A percentile compares a stretch with the other conserved stretches of the same genome.
Conservation (phyloP, 2,329 filamentous ascomycete genomes). For the Monilinia aucupariae region DNA sequence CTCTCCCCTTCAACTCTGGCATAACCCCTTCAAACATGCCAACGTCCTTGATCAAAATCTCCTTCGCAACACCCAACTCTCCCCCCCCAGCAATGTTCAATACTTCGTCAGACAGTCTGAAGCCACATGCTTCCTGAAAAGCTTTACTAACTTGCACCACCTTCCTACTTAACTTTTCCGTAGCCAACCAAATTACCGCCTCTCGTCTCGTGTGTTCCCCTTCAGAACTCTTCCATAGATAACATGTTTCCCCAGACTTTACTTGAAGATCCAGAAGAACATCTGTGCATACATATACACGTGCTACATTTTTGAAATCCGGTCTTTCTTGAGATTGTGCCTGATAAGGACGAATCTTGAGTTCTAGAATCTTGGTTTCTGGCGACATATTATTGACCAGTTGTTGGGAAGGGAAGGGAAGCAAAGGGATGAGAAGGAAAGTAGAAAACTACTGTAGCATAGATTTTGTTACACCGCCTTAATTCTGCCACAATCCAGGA, state of each 20-base stretch:
- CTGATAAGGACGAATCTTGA: conserved; percentile 34
- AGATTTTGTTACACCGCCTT: neutral
- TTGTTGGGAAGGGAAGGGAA: neutral
- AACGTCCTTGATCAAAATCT: conserved; percentile 57
- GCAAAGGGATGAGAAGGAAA: neutral
- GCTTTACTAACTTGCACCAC: conserved; percentile 68
- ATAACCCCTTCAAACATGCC: conserved; percentile 36
- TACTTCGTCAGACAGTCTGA: conserved; percentile 67
- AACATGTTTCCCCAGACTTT: conserved; percentile 53
- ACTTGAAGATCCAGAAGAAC: conserved; percentile 51
- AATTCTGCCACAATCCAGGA: too few relatives aligned
- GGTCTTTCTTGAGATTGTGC: conserved; percentile 29
- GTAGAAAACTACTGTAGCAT: neutral
- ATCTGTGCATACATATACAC: conserved; percentile 32
- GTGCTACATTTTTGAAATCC: conserved; percentile 34
- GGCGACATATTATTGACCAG: conserved; percentile 7
- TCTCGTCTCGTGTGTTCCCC: conserved; percentile 24
- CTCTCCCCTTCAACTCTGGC: conserved; percentile 34
- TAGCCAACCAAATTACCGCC: conserved; percentile 58
- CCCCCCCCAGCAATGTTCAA: conserved; percentile 48
- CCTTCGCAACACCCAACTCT: conserved; percentile 48
- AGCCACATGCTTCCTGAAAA: conserved; percentile 65
- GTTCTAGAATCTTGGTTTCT: conserved; percentile 31
- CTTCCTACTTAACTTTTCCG: conserved; percentile 59
- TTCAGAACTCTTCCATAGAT: conserved; percentile 40